A percentile compares a stretch with the other conserved stretches of the same genome.
Conservation (phyloP, 2,329 filamentous ascomycete species). For the Camptophora hylomeconis region DNA sequence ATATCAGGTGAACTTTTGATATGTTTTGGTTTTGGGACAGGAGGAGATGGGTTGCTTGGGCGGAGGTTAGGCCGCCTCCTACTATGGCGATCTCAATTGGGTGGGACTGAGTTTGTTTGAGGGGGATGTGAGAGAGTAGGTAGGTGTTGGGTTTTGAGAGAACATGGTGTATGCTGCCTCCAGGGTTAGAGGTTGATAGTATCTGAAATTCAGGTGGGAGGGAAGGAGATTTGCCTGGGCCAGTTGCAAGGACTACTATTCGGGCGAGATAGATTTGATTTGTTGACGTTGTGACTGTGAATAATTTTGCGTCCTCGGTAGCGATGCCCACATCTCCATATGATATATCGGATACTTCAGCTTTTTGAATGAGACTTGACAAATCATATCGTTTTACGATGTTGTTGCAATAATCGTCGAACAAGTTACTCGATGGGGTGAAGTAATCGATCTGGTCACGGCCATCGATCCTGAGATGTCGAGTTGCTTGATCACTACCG, state of each 20-base stretch:
- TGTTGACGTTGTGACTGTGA: slow-evolving; percentile 48
- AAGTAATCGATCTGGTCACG: slow-evolving; percentile 58
- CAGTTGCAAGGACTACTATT: slow-evolving; percentile 57
- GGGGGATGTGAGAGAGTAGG: slow-evolving; percentile 39
- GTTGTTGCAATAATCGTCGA: slow-evolving; percentile 47
- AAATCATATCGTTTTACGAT: slow-evolving; percentile 48
- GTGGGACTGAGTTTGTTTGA: slow-evolving; percentile 30
- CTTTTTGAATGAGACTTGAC: slow-evolving; percentile 43
- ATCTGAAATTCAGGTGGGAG: slow-evolving; percentile 9
- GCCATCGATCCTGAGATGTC: slow-evolving; percentile 45
- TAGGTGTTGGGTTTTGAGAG: slow-evolving; percentile 46
- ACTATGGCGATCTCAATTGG: slow-evolving; percentile 50
- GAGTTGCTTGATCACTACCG: slow-evolving; percentile 20
- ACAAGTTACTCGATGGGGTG: slow-evolving; percentile 49
- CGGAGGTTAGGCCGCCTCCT: slow-evolving; percentile 63
- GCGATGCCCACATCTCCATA: slow-evolving; percentile 37
- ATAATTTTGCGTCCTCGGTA: slow-evolving; percentile 41
- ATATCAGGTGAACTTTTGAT: slow-evolving; percentile 54
- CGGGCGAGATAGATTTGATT: slow-evolving; percentile 41
- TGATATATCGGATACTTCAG: slow-evolving; percentile 47
- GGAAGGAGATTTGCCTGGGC: slow-evolving; percentile 43
- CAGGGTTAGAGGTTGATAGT: slow-evolving; percentile 14
- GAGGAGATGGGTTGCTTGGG: slow-evolving; percentile 57
- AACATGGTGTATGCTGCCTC: slow-evolving; percentile 44
- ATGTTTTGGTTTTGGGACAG: slow-evolving; percentile 45